phyloP scores from a whole-genome alignment of 1,284 basidiomycete species.

The Cutaneotrichosporon spelunceum region DNA sequence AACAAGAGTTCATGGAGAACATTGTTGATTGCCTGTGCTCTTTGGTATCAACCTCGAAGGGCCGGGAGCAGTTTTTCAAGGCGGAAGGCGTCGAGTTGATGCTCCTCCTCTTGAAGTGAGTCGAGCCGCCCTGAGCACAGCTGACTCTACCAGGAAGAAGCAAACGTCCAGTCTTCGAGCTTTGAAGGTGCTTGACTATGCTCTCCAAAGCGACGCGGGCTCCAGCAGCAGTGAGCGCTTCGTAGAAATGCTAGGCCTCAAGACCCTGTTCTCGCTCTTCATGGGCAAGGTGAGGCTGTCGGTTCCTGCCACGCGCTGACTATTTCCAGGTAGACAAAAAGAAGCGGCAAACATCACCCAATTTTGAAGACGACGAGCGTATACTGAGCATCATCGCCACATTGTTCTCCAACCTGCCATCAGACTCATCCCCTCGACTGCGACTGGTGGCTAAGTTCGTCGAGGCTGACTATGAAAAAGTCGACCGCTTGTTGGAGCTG shows the following conservation, averaged over 20 bases:
- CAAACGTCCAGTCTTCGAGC: conserved; percentile 71
- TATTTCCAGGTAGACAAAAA: conserved; percentile 53
- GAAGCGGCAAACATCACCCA: conserved; percentile 59
- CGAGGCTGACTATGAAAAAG: conserved; percentile 83
- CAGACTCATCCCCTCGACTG: conserved; percentile 75
- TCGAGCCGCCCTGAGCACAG: conserved; percentile 8
- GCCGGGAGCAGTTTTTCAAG: conserved; percentile 78
- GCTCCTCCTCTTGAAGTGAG: conserved; percentile 91
- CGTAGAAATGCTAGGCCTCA: conserved; percentile 81
- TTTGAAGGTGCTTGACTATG: conserved; percentile 87
- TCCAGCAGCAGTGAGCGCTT: conserved; percentile 76
- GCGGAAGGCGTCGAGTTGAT: conserved; percentile 94
- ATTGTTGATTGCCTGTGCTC: conserved; percentile 86
- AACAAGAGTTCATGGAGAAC: conserved; percentile 97
- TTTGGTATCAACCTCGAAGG: conserved; percentile 65
- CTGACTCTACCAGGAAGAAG: conserved; percentile 63
- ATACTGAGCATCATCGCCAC: conserved; percentile 83
- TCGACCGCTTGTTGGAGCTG: conserved; percentile 86
- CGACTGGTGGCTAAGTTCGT: conserved; percentile 91
- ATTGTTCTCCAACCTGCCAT: conserved; percentile 80
- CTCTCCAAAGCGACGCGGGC: conserved; percentile 77
- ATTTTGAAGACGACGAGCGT: conserved; percentile 80
- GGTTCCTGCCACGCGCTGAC: background rate
- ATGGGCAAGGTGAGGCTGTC: conserved; percentile 76
- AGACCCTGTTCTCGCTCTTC: conserved; percentile 80